Percentiles rank a stretch among this genome's conserved stretches.
Conservation (phyloP, 2,329 filamentous ascomycete species). For the Xylaria sp. region DNA sequence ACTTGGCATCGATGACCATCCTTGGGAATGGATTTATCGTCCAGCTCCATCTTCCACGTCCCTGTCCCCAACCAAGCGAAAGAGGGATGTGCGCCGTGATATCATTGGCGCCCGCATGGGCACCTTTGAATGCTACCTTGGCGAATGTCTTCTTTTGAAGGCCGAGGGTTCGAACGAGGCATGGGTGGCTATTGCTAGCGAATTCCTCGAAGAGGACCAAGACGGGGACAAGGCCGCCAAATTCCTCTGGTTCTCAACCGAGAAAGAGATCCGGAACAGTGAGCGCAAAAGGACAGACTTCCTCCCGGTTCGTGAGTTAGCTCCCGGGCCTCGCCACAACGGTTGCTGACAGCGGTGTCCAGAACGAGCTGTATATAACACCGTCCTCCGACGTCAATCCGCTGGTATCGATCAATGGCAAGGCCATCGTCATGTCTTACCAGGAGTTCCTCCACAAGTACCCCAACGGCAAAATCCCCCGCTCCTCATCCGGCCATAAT, state of each 20-base stretch:
- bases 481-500: constrained; percentile 72
- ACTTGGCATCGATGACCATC: constrained; percentile 69
- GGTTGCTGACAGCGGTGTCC: constrained; percentile 16
- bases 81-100: constrained; percentile 41
- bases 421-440: constrained; percentile 77
- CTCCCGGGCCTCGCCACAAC: not conserved
- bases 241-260: constrained; percentile 95
- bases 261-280: constrained; percentile 84
- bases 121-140: constrained; percentile 75
- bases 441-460: constrained; percentile 68
- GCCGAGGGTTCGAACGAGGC: constrained; percentile 84
- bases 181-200: constrained; percentile 88
- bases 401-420: constrained; percentile 86
- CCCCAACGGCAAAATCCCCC: constrained; percentile 74
- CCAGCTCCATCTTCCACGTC: constrained; percentile 3
- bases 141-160: constrained; percentile 85
- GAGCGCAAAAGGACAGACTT: constrained; percentile 82
- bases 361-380: constrained; percentile 93
- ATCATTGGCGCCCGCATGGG: constrained; percentile 87
- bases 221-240: constrained; percentile 79
- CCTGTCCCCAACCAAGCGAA: constrained; percentile 33
- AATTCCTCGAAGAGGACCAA: constrained; percentile 75
- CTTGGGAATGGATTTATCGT: constrained; percentile 81
- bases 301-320: constrained; percentile 57
- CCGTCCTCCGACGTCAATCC: constrained; percentile 86